These are phyloP conservation scores for Fusarium luffae DNA, from an alignment of 2,329 filamentous ascomycete species.

Conservation along the genomic window DNA sequence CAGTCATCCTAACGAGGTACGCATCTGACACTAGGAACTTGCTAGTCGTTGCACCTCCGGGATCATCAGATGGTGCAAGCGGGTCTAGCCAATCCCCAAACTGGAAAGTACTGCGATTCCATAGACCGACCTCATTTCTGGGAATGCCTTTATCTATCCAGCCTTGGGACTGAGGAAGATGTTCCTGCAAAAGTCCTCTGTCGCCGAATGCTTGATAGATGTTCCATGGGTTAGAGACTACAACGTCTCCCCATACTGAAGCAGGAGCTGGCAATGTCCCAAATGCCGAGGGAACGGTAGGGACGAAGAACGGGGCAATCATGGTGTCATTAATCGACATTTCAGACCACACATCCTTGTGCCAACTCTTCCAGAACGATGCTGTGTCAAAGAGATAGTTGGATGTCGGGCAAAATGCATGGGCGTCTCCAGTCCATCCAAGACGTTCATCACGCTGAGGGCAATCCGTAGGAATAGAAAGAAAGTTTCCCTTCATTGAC, in stretches of 20 bases:
- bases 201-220: not conserved
- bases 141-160: constrained; percentile 10
- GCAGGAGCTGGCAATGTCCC: not conserved
- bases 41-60: constrained; percentile 53
- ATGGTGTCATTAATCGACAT: not conserved
- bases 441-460: constrained; percentile 66
- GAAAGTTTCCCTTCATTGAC: constrained; percentile 68
- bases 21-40: constrained; percentile 56
- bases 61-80: constrained; percentile 52
- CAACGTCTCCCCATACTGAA: not conserved
- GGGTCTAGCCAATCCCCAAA: constrained; percentile 62
- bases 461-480: constrained; percentile 60
- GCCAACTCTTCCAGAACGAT: constrained; percentile 54
- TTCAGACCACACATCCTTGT: constrained; percentile 1
- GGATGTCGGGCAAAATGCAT: constrained; percentile 61
- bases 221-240: not conserved
- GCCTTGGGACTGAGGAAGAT: constrained; percentile 9
- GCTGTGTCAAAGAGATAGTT: constrained; percentile 64
- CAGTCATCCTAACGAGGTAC: constrained; percentile 57
- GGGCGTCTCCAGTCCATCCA: constrained; percentile 62
- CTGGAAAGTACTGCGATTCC: constrained; percentile 43
- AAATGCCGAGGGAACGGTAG: not conserved
- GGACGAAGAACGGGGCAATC: not conserved
- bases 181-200: not conserved
- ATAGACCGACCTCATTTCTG: constrained; percentile 44